Base-by-base conservation (phyloP, 106 monocot species). In the Cymbidium sinense region DNA sequence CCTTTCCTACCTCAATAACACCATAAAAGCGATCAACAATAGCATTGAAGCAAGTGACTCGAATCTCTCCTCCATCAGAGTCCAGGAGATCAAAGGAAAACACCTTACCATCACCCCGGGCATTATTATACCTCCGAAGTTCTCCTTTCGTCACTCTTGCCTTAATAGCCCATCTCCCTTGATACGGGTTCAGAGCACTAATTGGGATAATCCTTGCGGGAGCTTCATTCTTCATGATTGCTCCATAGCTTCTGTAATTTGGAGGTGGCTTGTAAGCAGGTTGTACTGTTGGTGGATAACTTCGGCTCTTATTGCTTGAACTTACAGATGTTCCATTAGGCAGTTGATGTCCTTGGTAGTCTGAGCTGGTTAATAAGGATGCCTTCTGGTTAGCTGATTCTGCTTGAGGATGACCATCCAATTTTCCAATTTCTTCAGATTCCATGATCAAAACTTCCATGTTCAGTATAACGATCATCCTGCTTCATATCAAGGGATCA, bases 31-130 rank as follows among this genome's bases (percentile, higher is more conserved):
- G 88, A 76, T 99, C 99, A 35, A 87, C 87, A 34, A 87, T 78
- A 31, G 88, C 79, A 88, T 99, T 95, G 79, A 99, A 99, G 81
- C 99, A 95, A 34, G 92, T 99, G 23, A 69, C 92, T 69, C 95
- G 85, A 41, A 99, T 99, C 83, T 95, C 99, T 34, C 95, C 99
- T 67, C 91, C 99, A 50, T 93, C 92, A 43, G 93, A 92, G 78
- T 99, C 99, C 79, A 99, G 93, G n/a, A 99, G 86, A 72, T 99
- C 99, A 76, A 99, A 99, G 43, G 94, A 95, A 75, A 99, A 99
- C 4, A 95, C 99, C 80, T 99, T 99, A 20, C 99, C 99, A 84
- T 99, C 99, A 75, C 99, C 99, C 75, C 76, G 90, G 17, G 99
- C 87, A 85, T 90, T 94, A 70, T 89, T 92, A 79, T 94, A 99